Evolutionary conservation across 257 asterid genomes (phyloP).

Genomic region (Echium plantagineum): DNA sequence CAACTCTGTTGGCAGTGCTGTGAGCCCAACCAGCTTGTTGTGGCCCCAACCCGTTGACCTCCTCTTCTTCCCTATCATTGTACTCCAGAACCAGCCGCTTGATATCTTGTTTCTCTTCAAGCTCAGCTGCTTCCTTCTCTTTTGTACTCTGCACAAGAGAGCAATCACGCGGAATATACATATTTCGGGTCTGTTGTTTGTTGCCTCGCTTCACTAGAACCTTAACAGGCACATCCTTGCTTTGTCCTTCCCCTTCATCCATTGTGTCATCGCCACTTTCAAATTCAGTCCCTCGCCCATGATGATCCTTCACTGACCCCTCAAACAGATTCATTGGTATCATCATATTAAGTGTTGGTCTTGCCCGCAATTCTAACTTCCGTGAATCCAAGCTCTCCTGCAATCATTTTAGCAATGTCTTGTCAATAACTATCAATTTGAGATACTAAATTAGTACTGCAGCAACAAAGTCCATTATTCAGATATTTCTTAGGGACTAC

Average conservation of each 20-base stretch:
- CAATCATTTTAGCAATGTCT: constrained; percentile 8
- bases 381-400: constrained; percentile 99
- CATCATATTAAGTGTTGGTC: constrained; percentile 84
- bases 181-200: constrained; percentile 86
- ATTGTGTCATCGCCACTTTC: constrained; percentile 87
- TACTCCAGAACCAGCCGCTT: constrained; percentile 82
- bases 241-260: constrained; percentile 63
- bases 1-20: constrained; percentile 51
- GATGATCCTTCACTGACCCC: constrained; percentile 67
- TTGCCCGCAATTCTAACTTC: constrained; percentile 73
- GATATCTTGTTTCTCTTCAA: constrained; percentile 94
- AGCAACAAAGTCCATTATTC: background rate
- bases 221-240: constrained; percentile 72
- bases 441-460: background rate
- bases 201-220: constrained; percentile 94
- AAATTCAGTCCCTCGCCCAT: constrained; percentile 55
- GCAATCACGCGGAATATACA: constrained; percentile 86
- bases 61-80: constrained; percentile 98
- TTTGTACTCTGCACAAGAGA: constrained; percentile 88
- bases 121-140: constrained; percentile 98
- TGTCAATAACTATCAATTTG: background rate
- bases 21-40: constrained; percentile 50
- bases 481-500: no score
- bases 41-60: constrained; percentile 49
- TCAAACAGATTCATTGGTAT: constrained; percentile 87